These are phyloP conservation scores for Euptelea pleiosperma DNA, from an alignment of 164 flowering plant genomes.

Conservation along the genomic window DNA sequence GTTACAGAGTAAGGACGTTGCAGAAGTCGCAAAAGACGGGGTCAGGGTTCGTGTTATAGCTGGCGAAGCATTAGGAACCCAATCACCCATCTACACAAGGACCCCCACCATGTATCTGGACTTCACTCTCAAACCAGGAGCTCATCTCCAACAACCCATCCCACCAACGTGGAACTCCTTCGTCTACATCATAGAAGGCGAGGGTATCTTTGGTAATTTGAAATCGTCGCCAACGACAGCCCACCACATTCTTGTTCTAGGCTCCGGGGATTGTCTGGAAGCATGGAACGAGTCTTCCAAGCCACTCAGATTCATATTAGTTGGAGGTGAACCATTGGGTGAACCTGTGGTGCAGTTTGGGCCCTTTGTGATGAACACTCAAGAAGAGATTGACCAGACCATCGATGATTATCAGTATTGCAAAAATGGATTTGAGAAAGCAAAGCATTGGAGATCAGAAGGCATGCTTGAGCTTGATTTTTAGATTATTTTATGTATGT, in stretches of 20 bases:
- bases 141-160: slow-evolving; percentile 59
- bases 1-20: slow-evolving; percentile 43
- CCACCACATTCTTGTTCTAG: slow-evolving; percentile 60
- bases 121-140: slow-evolving; percentile 66
- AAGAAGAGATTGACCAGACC: slow-evolving; percentile 75
- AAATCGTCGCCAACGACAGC: slow-evolving; percentile 31
- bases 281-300: slow-evolving; percentile 70
- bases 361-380: slow-evolving; percentile 92
- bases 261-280: slow-evolving; percentile 56
- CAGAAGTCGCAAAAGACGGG: slow-evolving; percentile 53
- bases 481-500: no score
- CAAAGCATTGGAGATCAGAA: slow-evolving; percentile 61
- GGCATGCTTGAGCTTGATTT: slow-evolving; percentile 23
- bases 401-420: slow-evolving; percentile 61
- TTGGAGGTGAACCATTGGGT: slow-evolving; percentile 74
- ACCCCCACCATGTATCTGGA: slow-evolving; percentile 90
- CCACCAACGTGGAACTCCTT: slow-evolving; percentile 74
- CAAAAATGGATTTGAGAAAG: slow-evolving; percentile 75
- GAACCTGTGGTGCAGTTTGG: slow-evolving; percentile 74
- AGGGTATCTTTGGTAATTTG: slow-evolving; percentile 54
- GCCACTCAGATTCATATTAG: slow-evolving; percentile 52
- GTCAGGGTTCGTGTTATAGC: slow-evolving; percentile 71
- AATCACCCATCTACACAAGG: slow-evolving; percentile 66
- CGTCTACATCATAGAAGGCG: slow-evolving; percentile 76
- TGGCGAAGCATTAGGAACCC: slow-evolving; percentile 67